Evolutionary conservation across 1,139 yeast species (phyloP), one percentile per base, ranked within the genome.

Genomic region (Scheffersomyces parashehatae): DNA sequence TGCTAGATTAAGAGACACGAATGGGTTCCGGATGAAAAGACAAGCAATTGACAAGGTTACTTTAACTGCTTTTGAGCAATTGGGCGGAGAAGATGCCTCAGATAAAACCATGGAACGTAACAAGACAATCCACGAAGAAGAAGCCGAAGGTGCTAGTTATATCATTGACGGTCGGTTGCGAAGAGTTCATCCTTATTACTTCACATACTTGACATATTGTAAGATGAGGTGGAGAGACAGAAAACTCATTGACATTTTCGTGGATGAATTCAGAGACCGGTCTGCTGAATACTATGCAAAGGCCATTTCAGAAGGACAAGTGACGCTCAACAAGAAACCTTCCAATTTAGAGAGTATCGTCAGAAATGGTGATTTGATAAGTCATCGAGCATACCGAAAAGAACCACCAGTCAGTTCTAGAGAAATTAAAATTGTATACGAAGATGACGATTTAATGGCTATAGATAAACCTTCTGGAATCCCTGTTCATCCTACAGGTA

Each of bases 401-500:
- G 98, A 91, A 57, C 96, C 97, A 2, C 84, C 97, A 0, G 96
- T 93, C 1, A 75, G 88, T 2, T 80, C 91, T 0, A 71, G 81
- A 41, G 79, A 80, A 0, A 84, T 93, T 37, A 77, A 77, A 44
- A 83, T 89, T 35, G 91, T 93, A 0, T 81, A 76, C 58, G 91
- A 90, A 58, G 85, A 89, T 59, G 93, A 87, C 13, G 81, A 87
- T 41, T 65, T 90, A 29, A 75, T 93, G 6, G 97, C 88, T 1
- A 86, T 95, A 28, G 96, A 93, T 62, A 93, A 93, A 54, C 99
- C 99, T 0, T 80, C 95, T 3, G 97, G 99, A 0, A 80, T 93
- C 3, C 98, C 99, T 0, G 97, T 86, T 1, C 99, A 93, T 62
- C 99, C 99, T 1, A 87, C 98, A 0, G 99, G 99, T 0, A 71